Base-by-base conservation (phyloP, 208 protist genomes). In the Herpetomonas muscarum region DNA sequence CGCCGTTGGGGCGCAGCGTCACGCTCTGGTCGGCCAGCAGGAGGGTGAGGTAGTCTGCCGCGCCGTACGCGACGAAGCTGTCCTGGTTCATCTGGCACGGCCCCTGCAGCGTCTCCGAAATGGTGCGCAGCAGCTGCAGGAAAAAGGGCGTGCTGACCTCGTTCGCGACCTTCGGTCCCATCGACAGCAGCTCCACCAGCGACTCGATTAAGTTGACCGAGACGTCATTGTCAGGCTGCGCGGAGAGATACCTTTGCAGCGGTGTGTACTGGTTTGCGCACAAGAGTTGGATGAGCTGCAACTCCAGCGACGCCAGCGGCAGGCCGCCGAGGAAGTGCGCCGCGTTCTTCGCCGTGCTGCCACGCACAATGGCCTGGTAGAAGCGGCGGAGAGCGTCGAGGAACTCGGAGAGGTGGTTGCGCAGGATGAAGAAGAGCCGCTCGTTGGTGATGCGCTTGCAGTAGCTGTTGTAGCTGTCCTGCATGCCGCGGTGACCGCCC, bases 151-250 rank as follows among this genome's bases (percentile, higher is more conserved):
- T 65, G 10, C 67, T 82, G 26, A 61, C 59, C 55, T 71, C 71
- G 58, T 75, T 70, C 5, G 69, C 67, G 19, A 65, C 67, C 21
- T 46, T 53, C 10, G 76, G 64, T 2, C 61, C 61, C 51, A 76
- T 64, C 21, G 73, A 53, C 2, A 90, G 63, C 21, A 86, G 56
- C 26, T 73, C 66, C 46, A 84, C 77, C 22, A 83, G 54, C 30
- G 70, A 68, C 62, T 76, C 67, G n/a, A 92, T 54, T 10, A 92
- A 46, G 49, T 92, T 80, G 36, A 85, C 65, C 0, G 71, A 80
- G 19, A 76, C 69, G 41, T 71, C 62, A 51, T 79, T 89, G 37
- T 78, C 72, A 1, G 71, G 70, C 76, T 92, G 85, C 25, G 70
- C 45, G 3, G 69, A 47, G 1, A 92, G 61, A 47, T 85, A 85